Base-by-base conservation (phyloP, 805 yeast genomes). In the Suhomyces canberraensis region DNA sequence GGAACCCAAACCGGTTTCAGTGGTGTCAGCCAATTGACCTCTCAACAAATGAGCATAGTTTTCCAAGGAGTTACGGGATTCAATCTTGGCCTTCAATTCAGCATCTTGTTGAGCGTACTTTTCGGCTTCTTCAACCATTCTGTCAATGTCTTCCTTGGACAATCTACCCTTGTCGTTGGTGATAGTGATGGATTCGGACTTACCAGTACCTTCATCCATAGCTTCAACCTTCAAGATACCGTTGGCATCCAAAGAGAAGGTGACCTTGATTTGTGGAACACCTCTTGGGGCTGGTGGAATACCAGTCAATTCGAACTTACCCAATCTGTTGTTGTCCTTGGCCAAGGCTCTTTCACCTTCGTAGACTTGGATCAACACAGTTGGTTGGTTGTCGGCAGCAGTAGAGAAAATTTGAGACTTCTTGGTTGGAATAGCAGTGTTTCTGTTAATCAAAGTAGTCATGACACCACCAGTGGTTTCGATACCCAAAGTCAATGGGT, bases 341-440 rank as follows among this genome's bases (percentile, higher is more conserved):
- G 96, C 89, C 89, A 89, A 85, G 61, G 91, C 95, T 79, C 98
- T 93, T 81, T 91, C 98, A 83, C 98, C 98, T 80, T 91, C 97
- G 82, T 84, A 91, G 53, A 91, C 98, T 73, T 95, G 97, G 85
- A 91, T 89, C 74, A 87, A 93, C 52, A 91, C 98, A 56, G 96
- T 87, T 64, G 98, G 91, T 78, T 91, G 98, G 80, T 87, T 88
- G 80, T 91, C 98, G 58, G 85, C 95, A 63, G 87, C 95, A 56
- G 98, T 91, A 66, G 98, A 89, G 88, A 91, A 91, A 57, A 95
- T 91, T 79, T 95, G 89, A 67, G 96, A 84, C 85, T 91, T 91
- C 75, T 89, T 85, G 71, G 98, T 91, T 73, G 98, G 98, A 58
- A 91, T 95, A 61, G 98, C 91, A 58, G 98, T 86, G 86, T 93